Evolutionary conservation across 2,329 filamentous ascomycete genomes (phyloP).

Genomic region (Aspergillus ustus): DNA sequence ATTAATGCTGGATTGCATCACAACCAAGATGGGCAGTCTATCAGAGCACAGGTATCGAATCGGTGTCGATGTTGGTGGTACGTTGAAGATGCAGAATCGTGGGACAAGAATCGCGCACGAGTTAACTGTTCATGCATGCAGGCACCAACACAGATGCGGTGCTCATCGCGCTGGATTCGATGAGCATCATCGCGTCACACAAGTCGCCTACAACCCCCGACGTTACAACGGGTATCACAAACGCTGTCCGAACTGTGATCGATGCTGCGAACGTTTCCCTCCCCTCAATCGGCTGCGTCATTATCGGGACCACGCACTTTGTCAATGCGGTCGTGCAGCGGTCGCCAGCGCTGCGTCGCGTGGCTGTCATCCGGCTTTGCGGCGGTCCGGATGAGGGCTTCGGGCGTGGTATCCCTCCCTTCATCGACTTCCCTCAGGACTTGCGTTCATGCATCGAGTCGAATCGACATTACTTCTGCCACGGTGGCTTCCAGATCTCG

Average conservation of each 20-base stretch:
- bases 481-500: slow-evolving; percentile 17
- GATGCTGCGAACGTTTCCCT: slow-evolving; percentile 14
- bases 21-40: slow-evolving; percentile 8
- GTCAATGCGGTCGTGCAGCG: slow-evolving; percentile 53
- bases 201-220: slow-evolving; percentile 49
- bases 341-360: slow-evolving; percentile 1
- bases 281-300: slow-evolving; percentile 51
- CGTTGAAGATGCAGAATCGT: background rate
- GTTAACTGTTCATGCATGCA: slow-evolving; percentile 4
- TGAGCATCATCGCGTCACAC: slow-evolving; percentile 35
- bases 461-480: background rate
- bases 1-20: background rate
- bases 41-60: slow-evolving; percentile 19
- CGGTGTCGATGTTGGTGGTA: slow-evolving; percentile 29
- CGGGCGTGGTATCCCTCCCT: slow-evolving; percentile 13
- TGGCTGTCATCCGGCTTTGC: slow-evolving; percentile 6
- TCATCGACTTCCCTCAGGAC: slow-evolving; percentile 9
- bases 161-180: slow-evolving; percentile 31
- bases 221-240: slow-evolving; percentile 49
- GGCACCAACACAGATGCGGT: slow-evolving; percentile 46
- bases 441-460: slow-evolving; percentile 5
- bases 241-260: slow-evolving; percentile 36
- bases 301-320: slow-evolving; percentile 59
- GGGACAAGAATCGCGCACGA: background rate
- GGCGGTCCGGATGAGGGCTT: slow-evolving; percentile 10